A percentile compares a stretch with the other conserved stretches of the same genome.
Conservation (phyloP, 1,139 yeast genomes). For the Scheffersomyces lignicola region DNA sequence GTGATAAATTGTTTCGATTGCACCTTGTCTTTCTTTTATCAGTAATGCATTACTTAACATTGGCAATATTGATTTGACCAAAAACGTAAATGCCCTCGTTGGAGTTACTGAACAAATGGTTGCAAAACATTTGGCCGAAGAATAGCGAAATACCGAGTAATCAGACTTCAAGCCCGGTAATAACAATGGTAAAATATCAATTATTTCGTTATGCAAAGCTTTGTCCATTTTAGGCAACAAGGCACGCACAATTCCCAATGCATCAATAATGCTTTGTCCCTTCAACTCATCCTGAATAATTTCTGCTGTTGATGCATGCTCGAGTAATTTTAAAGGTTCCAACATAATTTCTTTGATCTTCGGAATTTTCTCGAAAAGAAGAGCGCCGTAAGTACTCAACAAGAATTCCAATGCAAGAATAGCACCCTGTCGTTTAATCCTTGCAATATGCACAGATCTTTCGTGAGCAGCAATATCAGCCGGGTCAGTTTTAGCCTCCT, state of each 20-base stretch:
- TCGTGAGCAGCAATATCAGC: slow-evolving; percentile 66
- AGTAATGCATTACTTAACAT: slow-evolving; percentile 79
- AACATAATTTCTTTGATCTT: slow-evolving; percentile 68
- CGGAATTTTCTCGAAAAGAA: slow-evolving; percentile 62
- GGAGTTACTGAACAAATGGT: slow-evolving; percentile 76
- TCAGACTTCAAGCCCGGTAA: slow-evolving; percentile 65
- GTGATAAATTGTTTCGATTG: slow-evolving; percentile 88
- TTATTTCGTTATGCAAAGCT: slow-evolving; percentile 50
- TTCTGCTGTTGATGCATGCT: slow-evolving; percentile 29
- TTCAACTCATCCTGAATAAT: slow-evolving; percentile 43
- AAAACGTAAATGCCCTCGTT: slow-evolving; percentile 69
- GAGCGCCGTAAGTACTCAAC: slow-evolving; percentile 48
- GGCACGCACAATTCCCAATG: slow-evolving; percentile 79
- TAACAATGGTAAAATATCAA: slow-evolving; percentile 48
- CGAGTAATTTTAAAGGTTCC: slow-evolving; percentile 52
- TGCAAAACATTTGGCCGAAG: slow-evolving; percentile 89
- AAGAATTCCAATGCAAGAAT: slow-evolving; percentile 64
- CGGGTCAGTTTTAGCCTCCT: slow-evolving; percentile 71
- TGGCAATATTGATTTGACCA: slow-evolving; percentile 80
- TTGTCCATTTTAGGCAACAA: slow-evolving; percentile 62
- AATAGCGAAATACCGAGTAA: slow-evolving; percentile 80
- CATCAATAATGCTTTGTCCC: slow-evolving; percentile 87
- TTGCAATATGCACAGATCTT: slow-evolving; percentile 69
- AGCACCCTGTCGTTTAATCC: slow-evolving; percentile 82
- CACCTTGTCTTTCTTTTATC: slow-evolving; percentile 84